Evolutionary conservation across 2,329 filamentous ascomycete genomes (phyloP).

Genomic region (Fusarium sacchari): DNA sequence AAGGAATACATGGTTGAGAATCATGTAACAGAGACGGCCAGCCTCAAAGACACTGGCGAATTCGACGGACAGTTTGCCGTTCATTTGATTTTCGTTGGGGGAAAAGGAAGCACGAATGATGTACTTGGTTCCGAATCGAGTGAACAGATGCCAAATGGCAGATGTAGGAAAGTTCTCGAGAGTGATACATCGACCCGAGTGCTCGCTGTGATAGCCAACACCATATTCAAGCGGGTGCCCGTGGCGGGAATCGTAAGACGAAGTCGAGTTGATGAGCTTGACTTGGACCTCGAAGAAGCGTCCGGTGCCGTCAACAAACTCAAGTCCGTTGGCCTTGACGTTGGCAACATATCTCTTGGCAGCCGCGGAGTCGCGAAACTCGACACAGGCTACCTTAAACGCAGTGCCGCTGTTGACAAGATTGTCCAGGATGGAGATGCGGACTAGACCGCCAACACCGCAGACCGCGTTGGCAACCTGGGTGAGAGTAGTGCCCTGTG

Average conservation of each 20-base stretch:
- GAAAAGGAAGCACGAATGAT: conserved; percentile 15
- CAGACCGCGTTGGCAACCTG: conserved; percentile 38
- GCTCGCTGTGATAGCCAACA: neutral
- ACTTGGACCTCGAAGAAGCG: neutral
- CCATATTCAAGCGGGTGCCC: neutral
- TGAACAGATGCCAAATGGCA: conserved; percentile 37
- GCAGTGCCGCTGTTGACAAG: accelerated
- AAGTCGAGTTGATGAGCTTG: neutral
- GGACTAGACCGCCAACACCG: conserved; percentile 19
- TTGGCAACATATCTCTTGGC: neutral
- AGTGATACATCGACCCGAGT: conserved; percentile 20
- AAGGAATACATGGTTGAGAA: accelerated
- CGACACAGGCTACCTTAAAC: neutral
- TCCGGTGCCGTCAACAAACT: neutral
- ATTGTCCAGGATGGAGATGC: conserved; percentile 5
- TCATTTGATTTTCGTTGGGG: accelerated
- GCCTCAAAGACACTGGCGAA: conserved; percentile 29
- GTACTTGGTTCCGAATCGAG: conserved; percentile 3
- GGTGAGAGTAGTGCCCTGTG: neutral
- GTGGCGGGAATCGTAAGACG: neutral
- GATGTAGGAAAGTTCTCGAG: conserved; percentile 30
- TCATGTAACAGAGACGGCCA: neutral
- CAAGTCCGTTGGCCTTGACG: neutral
- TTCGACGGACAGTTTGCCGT: conserved; percentile 29
- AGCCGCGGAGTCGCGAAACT: conserved; percentile 30